Conservation (phyloP, 768 basidiomycete species). For the Mycena vitilis region DNA sequence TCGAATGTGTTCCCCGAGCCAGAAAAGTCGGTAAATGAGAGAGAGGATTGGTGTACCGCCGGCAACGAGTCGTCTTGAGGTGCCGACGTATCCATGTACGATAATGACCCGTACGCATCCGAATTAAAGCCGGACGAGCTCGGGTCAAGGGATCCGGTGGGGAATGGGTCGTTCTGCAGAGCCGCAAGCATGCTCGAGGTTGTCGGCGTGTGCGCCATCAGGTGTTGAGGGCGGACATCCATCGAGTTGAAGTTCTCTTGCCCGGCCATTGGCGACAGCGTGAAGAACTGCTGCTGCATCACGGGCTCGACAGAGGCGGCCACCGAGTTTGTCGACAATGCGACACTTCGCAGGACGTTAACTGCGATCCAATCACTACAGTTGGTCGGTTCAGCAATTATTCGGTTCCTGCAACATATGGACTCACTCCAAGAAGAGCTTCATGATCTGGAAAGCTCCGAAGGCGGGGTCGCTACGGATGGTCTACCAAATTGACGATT, state of each 20-base stretch:
- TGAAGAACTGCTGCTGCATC: conserved; percentile 91
- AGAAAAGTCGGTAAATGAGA: conserved; percentile 79
- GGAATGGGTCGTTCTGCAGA: conserved; percentile 81
- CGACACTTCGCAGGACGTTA: conserved; percentile 87
- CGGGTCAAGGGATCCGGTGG: conserved; percentile 73
- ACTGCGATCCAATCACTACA: conserved; percentile 91
- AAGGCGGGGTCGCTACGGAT: conserved; percentile 94
- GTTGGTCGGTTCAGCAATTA: conserved; percentile 33
- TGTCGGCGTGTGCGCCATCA: conserved; percentile 86
- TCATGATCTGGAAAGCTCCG: conserved; percentile 92
- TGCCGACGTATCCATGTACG: conserved; percentile 81
- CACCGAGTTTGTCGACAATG: conserved; percentile 90
- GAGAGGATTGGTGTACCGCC: conserved; percentile 68
- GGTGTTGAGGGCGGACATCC: conserved; percentile 69
- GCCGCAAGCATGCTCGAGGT: conserved; percentile 93
- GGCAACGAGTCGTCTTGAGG: conserved; percentile 72
- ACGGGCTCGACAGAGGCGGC: conserved; percentile 93
- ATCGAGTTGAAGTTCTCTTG: conserved; percentile 81
- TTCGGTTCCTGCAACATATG: conserved; percentile 1
- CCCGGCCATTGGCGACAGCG: conserved; percentile 89
- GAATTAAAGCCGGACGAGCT: conserved; percentile 69
- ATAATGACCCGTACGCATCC: conserved; percentile 76
- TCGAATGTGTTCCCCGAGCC: conserved; percentile 75
- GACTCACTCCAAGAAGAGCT: conserved; percentile 89
- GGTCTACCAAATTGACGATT: conserved; percentile 59